phyloP scores from a whole-genome alignment of 2,329 filamentous ascomycete genomes.

The Cryphonectria japonica region DNA sequence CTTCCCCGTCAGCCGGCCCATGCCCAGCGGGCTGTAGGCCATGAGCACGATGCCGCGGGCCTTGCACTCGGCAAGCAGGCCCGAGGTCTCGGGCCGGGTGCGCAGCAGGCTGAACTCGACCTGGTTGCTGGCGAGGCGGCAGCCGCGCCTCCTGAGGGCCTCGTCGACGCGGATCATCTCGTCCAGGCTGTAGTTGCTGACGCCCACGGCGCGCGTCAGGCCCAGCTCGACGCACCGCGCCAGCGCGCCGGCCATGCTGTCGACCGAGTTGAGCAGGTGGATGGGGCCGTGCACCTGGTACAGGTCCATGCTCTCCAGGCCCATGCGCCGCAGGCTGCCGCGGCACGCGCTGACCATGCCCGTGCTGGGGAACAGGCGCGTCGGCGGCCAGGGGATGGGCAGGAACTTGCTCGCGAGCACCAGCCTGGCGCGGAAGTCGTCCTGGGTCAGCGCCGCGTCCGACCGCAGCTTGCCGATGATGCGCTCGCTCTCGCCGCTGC shows the following conservation, averaged over 20 bases:
- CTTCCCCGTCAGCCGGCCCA: slow-evolving; percentile 46
- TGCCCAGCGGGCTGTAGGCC: slow-evolving; percentile 45
- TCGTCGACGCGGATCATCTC: slow-evolving; percentile 48
- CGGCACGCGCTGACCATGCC: slow-evolving; percentile 43
- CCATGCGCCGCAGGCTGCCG: slow-evolving; percentile 42
- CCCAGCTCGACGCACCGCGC: slow-evolving; percentile 48
- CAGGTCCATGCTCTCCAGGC: slow-evolving; percentile 40
- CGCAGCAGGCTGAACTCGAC: slow-evolving; percentile 49
- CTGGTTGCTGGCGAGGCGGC: slow-evolving; percentile 49
- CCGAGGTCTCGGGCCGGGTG: slow-evolving; percentile 44
- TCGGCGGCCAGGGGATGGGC: slow-evolving; percentile 35
- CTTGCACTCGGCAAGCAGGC: slow-evolving; percentile 45
- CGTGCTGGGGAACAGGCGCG: slow-evolving; percentile 30
- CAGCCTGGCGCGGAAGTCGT: slow-evolving; percentile 40
- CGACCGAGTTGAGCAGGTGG: slow-evolving; percentile 43
- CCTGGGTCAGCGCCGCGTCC: slow-evolving; percentile 39
- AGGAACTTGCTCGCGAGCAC: slow-evolving; percentile 48
- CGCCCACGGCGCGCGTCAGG: slow-evolving; percentile 45
- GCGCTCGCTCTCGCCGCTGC: slow-evolving; percentile 45
- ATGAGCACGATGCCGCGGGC: slow-evolving; percentile 47
- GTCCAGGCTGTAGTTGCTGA: slow-evolving; percentile 47
- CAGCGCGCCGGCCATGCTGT: slow-evolving; percentile 44
- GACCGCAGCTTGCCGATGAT: slow-evolving; percentile 39
- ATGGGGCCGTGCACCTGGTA: slow-evolving; percentile 48
- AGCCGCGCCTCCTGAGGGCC: slow-evolving; percentile 41